A percentile compares a stretch with the other conserved stretches of the same genome.
Evolutionary conservation across 306 rosid genomes (phyloP).

Genomic region (Trifolium fragiferum): DNA sequence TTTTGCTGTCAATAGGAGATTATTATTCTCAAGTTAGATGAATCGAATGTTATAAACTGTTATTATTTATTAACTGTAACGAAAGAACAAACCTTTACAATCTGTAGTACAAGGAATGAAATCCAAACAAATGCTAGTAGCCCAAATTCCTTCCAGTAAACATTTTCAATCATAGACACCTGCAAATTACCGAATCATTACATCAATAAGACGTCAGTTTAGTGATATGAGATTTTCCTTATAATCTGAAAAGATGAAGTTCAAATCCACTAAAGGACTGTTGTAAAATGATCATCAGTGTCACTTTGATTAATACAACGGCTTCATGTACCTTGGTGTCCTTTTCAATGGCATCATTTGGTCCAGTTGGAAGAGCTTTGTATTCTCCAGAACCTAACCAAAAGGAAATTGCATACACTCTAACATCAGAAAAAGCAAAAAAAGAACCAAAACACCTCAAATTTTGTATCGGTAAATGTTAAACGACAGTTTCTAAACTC

Average conservation of each 20-base stretch:
- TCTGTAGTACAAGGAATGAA: constrained; percentile 78
- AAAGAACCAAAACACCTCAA: not conserved
- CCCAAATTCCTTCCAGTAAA: constrained; percentile 87
- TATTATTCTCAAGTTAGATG: constrained; percentile 32
- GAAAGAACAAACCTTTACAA: constrained; percentile 66
- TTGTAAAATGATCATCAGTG: not conserved
- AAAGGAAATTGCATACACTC: constrained; percentile 28
- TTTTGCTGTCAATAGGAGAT: constrained; percentile 51
- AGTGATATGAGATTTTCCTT: not conserved
- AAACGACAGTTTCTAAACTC: constrained; percentile 43
- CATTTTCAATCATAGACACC: constrained; percentile 68
- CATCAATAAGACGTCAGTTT: constrained; percentile 1
- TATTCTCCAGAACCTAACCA: constrained; percentile 70
- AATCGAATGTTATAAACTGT: constrained; percentile 7
- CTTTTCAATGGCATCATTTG: constrained; percentile 41
- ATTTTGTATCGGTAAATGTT: constrained; percentile 14
- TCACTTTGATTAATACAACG: not conserved
- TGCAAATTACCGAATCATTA: constrained; percentile 49
- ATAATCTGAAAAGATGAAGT: not conserved
- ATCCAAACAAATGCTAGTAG: constrained; percentile 90
- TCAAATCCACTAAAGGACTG: not conserved
- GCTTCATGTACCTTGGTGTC: constrained; percentile 51
- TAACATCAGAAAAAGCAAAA: constrained; percentile 28
- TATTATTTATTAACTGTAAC: constrained; percentile 12
- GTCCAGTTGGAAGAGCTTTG: constrained; percentile 77